phyloP scores from a whole-genome alignment of 208 protist species.

The Herpetomonas samuelpessoai region DNA sequence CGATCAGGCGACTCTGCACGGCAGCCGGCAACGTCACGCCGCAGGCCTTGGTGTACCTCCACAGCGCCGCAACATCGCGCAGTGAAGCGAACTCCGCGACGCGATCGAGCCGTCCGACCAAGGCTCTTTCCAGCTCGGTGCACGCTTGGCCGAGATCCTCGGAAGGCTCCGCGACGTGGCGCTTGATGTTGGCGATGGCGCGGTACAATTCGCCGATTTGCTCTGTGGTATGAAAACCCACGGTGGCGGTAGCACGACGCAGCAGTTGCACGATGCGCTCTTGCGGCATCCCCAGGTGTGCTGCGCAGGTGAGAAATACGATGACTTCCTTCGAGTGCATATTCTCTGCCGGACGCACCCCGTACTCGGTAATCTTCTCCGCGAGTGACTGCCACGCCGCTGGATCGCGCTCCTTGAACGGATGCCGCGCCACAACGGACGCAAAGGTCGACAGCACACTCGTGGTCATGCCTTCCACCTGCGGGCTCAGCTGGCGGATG shows the following conservation, averaged over 20 bases:
- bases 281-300: constrained; percentile 31
- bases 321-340: constrained; percentile 78
- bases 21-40: constrained; percentile 32
- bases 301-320: constrained; percentile 39
- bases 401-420: constrained; percentile 30
- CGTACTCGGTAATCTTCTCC: constrained; percentile 26
- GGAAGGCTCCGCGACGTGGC: constrained; percentile 10
- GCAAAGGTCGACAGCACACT: constrained; percentile 72
- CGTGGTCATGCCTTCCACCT: constrained; percentile 60
- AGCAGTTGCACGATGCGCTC: constrained; percentile 47
- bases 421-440: constrained; percentile 31
- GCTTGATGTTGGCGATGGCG: constrained; percentile 23
- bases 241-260: constrained; percentile 43
- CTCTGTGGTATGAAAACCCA: constrained; percentile 63
- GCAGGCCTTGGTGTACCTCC: constrained; percentile 16
- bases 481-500: constrained; percentile 42
- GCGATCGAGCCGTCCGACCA: constrained; percentile 55
- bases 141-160: constrained; percentile 29
- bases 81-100: constrained; percentile 35
- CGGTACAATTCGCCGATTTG: constrained; percentile 54
- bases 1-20: constrained; percentile 31
- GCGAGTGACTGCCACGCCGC: constrained; percentile 35
- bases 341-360: constrained; percentile 34
- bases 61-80: constrained; percentile 27
- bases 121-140: constrained; percentile 27